Conservation (phyloP, 371 early-diverging fungal genomes). For the Mucor velutinosus region DNA sequence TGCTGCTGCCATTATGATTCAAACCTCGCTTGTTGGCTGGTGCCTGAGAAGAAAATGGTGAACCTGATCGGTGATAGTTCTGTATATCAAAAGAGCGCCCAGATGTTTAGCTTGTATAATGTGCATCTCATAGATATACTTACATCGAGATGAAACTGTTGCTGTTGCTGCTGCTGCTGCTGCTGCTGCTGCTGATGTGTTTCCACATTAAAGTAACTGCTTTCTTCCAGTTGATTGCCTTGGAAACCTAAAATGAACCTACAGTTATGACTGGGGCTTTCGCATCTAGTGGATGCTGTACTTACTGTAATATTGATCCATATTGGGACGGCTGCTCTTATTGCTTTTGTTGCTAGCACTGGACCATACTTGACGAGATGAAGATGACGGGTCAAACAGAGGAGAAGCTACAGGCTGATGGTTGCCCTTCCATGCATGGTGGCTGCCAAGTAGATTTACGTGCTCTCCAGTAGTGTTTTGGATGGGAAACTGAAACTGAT, state of each 20-base stretch:
- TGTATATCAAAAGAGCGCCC: background rate
- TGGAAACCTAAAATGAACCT: background rate
- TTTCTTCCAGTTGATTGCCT: background rate
- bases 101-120: background rate
- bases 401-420: slow-evolving; percentile 17
- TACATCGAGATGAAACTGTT: slow-evolving; percentile 1
- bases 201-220: slow-evolving; percentile 4
- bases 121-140: background rate
- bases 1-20: slow-evolving; percentile 1
- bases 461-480: background rate
- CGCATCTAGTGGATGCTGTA: too few relatives aligned
- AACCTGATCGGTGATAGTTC: slow-evolving; percentile 5
- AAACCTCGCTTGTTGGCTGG: slow-evolving; percentile 5
- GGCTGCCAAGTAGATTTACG: background rate
- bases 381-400: slow-evolving; percentile 21
- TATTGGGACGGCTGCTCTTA: background rate
- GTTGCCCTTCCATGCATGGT: slow-evolving; percentile 11
- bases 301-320: slow-evolving; percentile 13
- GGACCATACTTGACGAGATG: slow-evolving; percentile 27
- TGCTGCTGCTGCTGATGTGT: background rate
- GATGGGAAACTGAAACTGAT: slow-evolving; percentile 14
- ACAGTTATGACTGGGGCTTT: background rate
- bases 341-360: slow-evolving; percentile 1
- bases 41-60: slow-evolving; percentile 6
- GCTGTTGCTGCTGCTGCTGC: slow-evolving; percentile 3